Evolutionary conservation across 176 grass and related monocot genomes (phyloP).

Genomic region (Musa troglodytarum): DNA sequence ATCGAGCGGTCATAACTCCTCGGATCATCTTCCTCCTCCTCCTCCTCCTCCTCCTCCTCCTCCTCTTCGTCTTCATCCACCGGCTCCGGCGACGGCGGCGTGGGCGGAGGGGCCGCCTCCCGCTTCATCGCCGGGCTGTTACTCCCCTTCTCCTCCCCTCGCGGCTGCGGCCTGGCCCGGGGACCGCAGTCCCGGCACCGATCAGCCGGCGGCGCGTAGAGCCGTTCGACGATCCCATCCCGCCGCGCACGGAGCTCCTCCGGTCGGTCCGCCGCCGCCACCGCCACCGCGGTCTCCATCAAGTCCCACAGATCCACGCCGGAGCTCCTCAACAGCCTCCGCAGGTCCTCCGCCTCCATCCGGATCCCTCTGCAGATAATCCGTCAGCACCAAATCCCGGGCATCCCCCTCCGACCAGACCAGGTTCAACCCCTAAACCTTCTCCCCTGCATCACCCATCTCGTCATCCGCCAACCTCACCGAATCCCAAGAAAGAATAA

Average conservation of each 20-base stretch:
- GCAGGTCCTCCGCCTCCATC: conserved; percentile 48
- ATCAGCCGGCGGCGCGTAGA: conserved; percentile 24
- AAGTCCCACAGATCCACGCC: conserved; percentile 53
- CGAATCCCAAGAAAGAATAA: not conserved
- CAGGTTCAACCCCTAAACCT: not conserved
- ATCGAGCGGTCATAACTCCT: not conserved
- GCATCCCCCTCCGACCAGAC: not conserved
- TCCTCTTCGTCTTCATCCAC: not conserved
- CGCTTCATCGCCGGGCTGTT: not conserved
- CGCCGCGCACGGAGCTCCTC: conserved; percentile 54
- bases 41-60: conserved; percentile 2
- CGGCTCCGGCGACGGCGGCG: conserved; percentile 18
- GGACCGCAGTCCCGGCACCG: conserved; percentile 40
- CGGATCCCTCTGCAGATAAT: not conserved
- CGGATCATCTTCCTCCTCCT: not conserved
- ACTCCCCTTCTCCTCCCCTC: not conserved
- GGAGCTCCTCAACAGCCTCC: conserved; percentile 28
- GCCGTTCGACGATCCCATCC: conserved; percentile 58
- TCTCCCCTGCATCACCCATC: not conserved
- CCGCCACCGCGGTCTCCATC: conserved; percentile 45
- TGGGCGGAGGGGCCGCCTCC: conserved; percentile 20
- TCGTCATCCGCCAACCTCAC: not conserved
- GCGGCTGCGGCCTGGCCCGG: too few species aligned
- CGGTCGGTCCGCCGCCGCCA: conserved; percentile 34
- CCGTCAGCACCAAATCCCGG: too few species aligned